These are phyloP conservation scores for Vicia sativa DNA, from an alignment of 306 rosid genomes.

Conservation along the genomic window DNA sequence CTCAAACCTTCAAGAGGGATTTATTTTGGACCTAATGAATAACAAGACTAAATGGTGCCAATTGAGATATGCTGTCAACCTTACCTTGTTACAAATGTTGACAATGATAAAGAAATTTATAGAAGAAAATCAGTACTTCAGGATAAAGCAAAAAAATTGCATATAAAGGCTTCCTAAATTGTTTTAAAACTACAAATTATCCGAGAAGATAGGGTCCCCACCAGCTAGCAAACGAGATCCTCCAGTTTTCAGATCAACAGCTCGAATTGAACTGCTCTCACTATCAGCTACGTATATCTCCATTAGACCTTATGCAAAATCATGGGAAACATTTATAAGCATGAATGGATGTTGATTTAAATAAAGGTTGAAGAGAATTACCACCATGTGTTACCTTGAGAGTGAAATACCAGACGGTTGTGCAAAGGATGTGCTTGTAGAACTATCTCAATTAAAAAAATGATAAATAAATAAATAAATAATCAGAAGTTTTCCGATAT, in stretches of 20 bases:
- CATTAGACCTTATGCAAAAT: slow-evolving; percentile 53
- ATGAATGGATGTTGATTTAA: slow-evolving; percentile 18
- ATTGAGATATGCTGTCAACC: background rate
- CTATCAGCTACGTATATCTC: slow-evolving; percentile 88
- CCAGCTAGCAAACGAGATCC: slow-evolving; percentile 89
- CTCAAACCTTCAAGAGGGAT: background rate
- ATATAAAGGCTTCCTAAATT: slow-evolving; percentile 30
- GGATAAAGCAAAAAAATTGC: slow-evolving; percentile 7
- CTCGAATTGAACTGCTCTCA: slow-evolving; percentile 97
- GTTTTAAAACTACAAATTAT: slow-evolving; percentile 60
- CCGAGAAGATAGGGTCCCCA: slow-evolving; percentile 81
- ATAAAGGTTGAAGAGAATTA: slow-evolving; percentile 34
- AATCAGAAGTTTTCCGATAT: slow-evolving; percentile 32
- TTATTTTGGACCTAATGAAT: background rate
- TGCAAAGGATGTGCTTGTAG: slow-evolving; percentile 83
- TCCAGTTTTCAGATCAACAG: slow-evolving; percentile 74
- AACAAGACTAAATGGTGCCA: background rate
- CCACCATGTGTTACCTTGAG: slow-evolving; percentile 65
- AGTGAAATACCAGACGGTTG: slow-evolving; percentile 96
- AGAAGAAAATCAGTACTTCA: slow-evolving; percentile 1
- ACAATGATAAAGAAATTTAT: slow-evolving; percentile 9
- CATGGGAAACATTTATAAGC: slow-evolving; percentile 32
- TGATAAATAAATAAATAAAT: slow-evolving; percentile 21
- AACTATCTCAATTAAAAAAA: slow-evolving; percentile 51
- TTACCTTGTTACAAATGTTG: background rate